phyloP scores from a whole-genome alignment of 164 flowering plant genomes.

The Vitis amurensis region DNA sequence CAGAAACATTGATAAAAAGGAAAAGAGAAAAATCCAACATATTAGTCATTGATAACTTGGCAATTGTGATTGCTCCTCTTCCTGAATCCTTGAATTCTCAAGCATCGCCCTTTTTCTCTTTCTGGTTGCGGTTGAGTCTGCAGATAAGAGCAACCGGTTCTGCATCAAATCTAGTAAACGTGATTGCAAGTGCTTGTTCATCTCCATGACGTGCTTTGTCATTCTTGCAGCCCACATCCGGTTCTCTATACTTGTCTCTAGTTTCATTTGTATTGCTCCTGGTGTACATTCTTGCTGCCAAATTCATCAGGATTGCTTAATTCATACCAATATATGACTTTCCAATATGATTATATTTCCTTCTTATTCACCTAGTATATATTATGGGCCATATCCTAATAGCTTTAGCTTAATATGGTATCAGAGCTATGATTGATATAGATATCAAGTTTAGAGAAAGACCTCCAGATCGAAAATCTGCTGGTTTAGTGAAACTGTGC shows the following conservation, averaged over 20 bases:
- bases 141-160: constrained; percentile 21
- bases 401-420: too few species aligned
- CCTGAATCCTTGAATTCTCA: constrained; percentile 9
- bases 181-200: constrained; percentile 52
- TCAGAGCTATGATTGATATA: too few species aligned
- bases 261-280: constrained; percentile 47
- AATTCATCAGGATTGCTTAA: neutral
- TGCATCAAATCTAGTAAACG: constrained; percentile 44
- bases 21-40: too few species aligned
- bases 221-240: constrained; percentile 50
- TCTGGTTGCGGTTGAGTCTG: constrained; percentile 5
- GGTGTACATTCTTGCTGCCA: constrained; percentile 37
- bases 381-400: too few species aligned
- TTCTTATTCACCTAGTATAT: too few species aligned
- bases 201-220: constrained; percentile 54
- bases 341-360: too few species aligned
- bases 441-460: constrained; percentile 5
- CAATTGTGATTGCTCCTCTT: constrained; percentile 8
- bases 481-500: constrained; percentile 23
- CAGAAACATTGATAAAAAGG: too few species aligned
- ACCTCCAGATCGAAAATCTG: constrained; percentile 53
- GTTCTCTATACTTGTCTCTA: constrained; percentile 36
- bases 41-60: constrained; percentile 6
- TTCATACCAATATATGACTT: too few species aligned
- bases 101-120: constrained; percentile 31